A percentile compares a stretch with the other conserved stretches of the same genome.
phyloP scores from a whole-genome alignment of 371 early-diverging fungal species.

The Apophysomyces elegans region DNA sequence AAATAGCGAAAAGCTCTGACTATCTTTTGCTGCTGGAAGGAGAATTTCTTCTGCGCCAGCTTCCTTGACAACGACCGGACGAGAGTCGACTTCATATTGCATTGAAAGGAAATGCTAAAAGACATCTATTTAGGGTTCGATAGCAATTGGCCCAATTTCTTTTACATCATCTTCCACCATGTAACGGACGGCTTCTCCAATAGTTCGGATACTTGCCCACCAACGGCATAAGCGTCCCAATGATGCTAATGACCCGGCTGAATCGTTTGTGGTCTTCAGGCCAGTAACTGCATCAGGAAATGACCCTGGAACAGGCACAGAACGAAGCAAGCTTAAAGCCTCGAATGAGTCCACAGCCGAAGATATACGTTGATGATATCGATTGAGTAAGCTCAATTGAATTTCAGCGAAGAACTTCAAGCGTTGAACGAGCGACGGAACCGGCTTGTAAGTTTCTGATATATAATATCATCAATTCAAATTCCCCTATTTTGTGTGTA shows the following conservation, averaged over 20 bases:
- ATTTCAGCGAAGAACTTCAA: slow-evolving; percentile 58
- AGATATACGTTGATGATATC: slow-evolving; percentile 53
- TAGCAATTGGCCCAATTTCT: not conserved
- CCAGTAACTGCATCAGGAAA: slow-evolving; percentile 57
- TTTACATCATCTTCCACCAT: slow-evolving; percentile 63
- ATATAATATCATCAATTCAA: not conserved
- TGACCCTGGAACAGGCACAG: slow-evolving; percentile 55
- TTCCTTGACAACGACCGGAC: slow-evolving; percentile 5
- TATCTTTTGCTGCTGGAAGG: not conserved
- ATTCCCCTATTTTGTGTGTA: slow-evolving; percentile 15
- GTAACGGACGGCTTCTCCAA: slow-evolving; percentile 47
- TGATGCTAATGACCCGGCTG: slow-evolving; percentile 43
- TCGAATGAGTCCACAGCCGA: slow-evolving; percentile 59
- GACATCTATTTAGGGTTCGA: slow-evolving; percentile 9
- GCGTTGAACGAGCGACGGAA: slow-evolving; percentile 41
- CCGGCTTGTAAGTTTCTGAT: slow-evolving; percentile 46
- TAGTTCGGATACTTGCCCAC: slow-evolving; percentile 52
- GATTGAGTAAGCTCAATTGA: slow-evolving; percentile 51
- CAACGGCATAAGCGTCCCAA: slow-evolving; percentile 53
- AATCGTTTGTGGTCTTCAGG: slow-evolving; percentile 42
- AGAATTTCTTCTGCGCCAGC: slow-evolving; percentile 13
- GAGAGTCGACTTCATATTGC: slow-evolving; percentile 48
- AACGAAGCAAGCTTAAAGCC: slow-evolving; percentile 47
- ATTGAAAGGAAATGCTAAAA: slow-evolving; percentile 60
- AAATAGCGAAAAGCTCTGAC: slow-evolving; percentile 15